Evolutionary conservation across 176 grass and related monocot species (phyloP), one percentile per base, ranked within the genome.

Genomic region (Cymbopogon citratus): DNA sequence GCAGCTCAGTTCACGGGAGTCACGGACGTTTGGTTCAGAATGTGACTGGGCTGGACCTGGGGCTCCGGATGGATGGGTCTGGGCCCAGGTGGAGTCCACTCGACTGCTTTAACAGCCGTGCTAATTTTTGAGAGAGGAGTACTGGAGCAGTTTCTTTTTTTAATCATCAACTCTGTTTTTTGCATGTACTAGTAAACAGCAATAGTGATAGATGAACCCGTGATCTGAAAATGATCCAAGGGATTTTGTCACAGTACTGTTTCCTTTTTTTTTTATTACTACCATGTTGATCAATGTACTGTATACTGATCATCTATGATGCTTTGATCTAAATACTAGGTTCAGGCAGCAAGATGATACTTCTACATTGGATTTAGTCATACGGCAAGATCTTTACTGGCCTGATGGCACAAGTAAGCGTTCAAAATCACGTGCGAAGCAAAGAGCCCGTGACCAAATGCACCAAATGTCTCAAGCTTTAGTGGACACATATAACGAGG

Each of bases 401-500:
- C 79, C 79, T 40, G 79, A 81, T 70, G 78, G 78, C 23, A 43
- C 34, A 57, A 70, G 26, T 24, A 79, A 41, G 24, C 16, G 16
- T n/a, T 31, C 51, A 29, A 81, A 44, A 81, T 72, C 67, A 24
- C 2, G 2, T 21, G n/a, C 7, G 13, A 43, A 21, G 2, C 15
- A 23, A 25, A 33, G 12, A 23, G 7, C 0, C 65, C 8, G 3
- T 61, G 65, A 81, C 40, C 26, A 12, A 27, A 40, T 40, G n/a
- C 0, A 12, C 48, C 65, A 36, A 27, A 43, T 60, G 9, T 34
- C 54, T 41, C 34, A 29, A 60, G 23, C 48, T 16, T 81, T 71
- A 60, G 5, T 82, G 52, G 54, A 82, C 68, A 72, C 72, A 18
- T 73, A 73, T 33, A 81, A 81, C 0, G 67, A 81, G 5, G 79